Percentiles rank a stretch among this genome's conserved stretches.
Evolutionary conservation across 345 rosid genomes (phyloP).

Genomic region (rapeseed (Brassica napus)): DNA sequence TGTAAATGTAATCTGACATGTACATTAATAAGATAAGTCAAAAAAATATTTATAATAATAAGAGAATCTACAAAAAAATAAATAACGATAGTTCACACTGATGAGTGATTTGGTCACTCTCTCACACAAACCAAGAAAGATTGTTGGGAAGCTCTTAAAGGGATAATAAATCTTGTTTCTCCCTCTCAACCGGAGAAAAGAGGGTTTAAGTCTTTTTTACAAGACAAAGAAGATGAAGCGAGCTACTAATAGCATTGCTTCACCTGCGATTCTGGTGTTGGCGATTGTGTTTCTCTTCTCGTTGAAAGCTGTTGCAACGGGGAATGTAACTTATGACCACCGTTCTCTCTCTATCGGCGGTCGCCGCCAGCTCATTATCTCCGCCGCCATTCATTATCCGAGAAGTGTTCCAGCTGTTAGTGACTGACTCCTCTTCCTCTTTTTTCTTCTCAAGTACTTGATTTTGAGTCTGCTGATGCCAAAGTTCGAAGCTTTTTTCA

Average conservation of each 20-base stretch:
- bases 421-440: not conserved
- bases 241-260: conserved; percentile 15
- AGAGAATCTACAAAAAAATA: not conserved
- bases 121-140: conserved; percentile 24
- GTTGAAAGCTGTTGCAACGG: conserved; percentile 24
- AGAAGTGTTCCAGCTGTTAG: conserved; percentile 72
- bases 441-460: not conserved
- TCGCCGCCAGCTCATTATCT: conserved; percentile 65
- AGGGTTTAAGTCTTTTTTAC: conserved; percentile 4
- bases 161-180: conserved; percentile 28
- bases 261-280: conserved; percentile 17
- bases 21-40: not conserved
- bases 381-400: conserved; percentile 76
- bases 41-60: not conserved
- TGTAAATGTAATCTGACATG: conserved; percentile 18
- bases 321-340: conserved; percentile 58
- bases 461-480: not conserved
- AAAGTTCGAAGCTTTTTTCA: conserved; percentile 26
- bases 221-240: conserved; percentile 23
- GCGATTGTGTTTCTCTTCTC: conserved; percentile 29
- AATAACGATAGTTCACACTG: conserved; percentile 1
- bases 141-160: conserved; percentile 21
- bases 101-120: conserved; percentile 20
- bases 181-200: conserved; percentile 10
- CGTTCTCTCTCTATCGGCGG: conserved; percentile 62